Conservation (phyloP, 2,329 filamentous ascomycete species). For the Fusarium verticillioides region DNA sequence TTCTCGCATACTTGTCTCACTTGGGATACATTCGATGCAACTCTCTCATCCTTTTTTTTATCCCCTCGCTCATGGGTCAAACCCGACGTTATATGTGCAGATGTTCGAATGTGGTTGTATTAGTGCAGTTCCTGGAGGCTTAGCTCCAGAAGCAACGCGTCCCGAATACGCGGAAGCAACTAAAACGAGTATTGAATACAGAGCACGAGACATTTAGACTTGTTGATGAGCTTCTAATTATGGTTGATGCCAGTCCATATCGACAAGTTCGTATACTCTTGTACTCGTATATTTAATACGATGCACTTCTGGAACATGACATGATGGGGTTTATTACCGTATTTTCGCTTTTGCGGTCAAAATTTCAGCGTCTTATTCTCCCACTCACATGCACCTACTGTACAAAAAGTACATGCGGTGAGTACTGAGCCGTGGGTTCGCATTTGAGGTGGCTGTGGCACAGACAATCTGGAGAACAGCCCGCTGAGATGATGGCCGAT, state of each 20-base stretch:
- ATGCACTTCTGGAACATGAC: background rate
- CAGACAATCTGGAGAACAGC: conserved; percentile 5
- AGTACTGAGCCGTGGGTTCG: conserved; percentile 10
- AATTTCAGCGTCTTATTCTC: conserved; percentile 8
- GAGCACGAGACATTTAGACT: background rate
- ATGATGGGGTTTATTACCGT: background rate
- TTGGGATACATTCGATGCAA: conserved; percentile 4
- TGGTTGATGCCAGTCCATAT: background rate
- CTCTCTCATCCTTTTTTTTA: conserved; percentile 5
- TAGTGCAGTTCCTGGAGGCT: background rate
- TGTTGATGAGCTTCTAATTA: background rate
- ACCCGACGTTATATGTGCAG: background rate
- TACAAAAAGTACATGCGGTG: background rate
- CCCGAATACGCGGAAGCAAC: conserved; percentile 21
- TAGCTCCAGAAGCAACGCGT: background rate
- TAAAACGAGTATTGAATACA: background rate
- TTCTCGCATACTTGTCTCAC: conserved; percentile 23
- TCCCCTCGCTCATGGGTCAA: conserved; percentile 1
- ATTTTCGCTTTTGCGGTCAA: conserved; percentile 11
- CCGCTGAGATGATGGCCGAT: conserved; percentile 5
- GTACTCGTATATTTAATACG: background rate
- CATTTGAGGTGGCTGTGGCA: conserved; percentile 1
- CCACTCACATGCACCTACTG: background rate
- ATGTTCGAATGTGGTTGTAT: background rate
- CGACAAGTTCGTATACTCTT: background rate